phyloP scores from a whole-genome alignment of 164 flowering plant species.

The Vitis riparia region DNA sequence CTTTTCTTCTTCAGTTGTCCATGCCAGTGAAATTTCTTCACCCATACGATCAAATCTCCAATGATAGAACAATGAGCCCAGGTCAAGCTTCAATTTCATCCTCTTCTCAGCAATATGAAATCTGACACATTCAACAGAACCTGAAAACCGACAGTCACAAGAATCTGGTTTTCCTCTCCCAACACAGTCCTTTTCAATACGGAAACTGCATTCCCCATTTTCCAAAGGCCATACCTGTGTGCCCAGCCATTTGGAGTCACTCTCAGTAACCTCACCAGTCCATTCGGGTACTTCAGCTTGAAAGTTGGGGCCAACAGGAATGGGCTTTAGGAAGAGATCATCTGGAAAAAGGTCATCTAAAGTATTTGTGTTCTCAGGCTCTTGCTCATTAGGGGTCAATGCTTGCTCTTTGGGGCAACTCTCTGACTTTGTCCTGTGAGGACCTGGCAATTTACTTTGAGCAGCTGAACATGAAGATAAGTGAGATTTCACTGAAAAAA shows the following conservation, averaged over 20 bases:
- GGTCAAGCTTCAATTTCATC: constrained; percentile 36
- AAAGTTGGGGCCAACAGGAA: constrained; percentile 28
- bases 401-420: constrained; percentile 1
- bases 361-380: not conserved
- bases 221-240: constrained; percentile 32
- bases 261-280: constrained; percentile 30
- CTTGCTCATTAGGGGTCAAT: not conserved
- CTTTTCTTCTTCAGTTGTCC: constrained; percentile 41
- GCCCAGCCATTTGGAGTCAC: constrained; percentile 52
- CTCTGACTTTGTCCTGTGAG: constrained; percentile 13
- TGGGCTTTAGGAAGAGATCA: not conserved
- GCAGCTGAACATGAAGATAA: constrained; percentile 17
- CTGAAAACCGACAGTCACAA: constrained; percentile 35
- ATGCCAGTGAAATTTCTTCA: constrained; percentile 39
- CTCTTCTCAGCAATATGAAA: constrained; percentile 49
- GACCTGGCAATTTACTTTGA: constrained; percentile 10
- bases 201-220: not conserved
- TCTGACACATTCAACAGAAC: constrained; percentile 41
- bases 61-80: constrained; percentile 32
- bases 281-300: constrained; percentile 49
- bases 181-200: not conserved
- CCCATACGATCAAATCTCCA: constrained; percentile 47
- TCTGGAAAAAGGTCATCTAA: not conserved
- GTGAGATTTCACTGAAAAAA: constrained; percentile 13
- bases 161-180: constrained; percentile 29